Base-by-base conservation (phyloP, 345 rosid species). In the Linum lewisii region DNA sequence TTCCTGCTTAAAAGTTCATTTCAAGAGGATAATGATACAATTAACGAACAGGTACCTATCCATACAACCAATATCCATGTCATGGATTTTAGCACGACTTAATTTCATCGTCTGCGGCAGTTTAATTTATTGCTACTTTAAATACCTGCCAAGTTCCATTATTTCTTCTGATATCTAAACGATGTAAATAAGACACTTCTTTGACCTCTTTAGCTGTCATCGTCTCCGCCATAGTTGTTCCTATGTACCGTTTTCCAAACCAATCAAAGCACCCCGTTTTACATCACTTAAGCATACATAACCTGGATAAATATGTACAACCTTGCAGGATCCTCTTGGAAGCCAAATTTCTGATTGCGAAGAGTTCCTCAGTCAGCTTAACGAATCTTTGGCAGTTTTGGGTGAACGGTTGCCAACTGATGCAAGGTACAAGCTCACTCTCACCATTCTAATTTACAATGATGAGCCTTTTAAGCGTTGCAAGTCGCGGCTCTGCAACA, bases 381-480 rank as follows among this genome's bases (percentile, higher is more conserved):
- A 78, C 4, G 83, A 82, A 60, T 89, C 99, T 57, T 67, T 79
- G 75, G 81, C 76, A 38, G 86, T 80, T 69, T 84, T 91, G 81
- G 82, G 75, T 20, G 75, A 75, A 66, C 80, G 78, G 63, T 70
- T 93, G 66, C 88, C 87, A 16, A 64, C 78, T 53, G 84, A 87
- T 74, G 88, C 92, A 24, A 87, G 91, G 99, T 89, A 85, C 64
- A 26, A 3, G 23, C 8, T 20, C 32, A 25, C 34, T 24, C 56
- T 14, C 50, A 32, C 2, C 71, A 36, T 34, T 56, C 24, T 18
- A 24, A 25, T 57, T 34, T 16, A 19, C 49, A 21, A 37, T 62
- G 34, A 11, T 44, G 52, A 10, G 54, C 14, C 49, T 36, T 32
- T 19, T 59, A 23, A 23, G 6, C 2, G 7, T 42, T 11, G 9